A percentile compares a stretch with the other conserved stretches of the same genome.
These are phyloP conservation scores for Smallanthus sonchifolius DNA, from an alignment of 129 eudicot species.

Conservation along the genomic window DNA sequence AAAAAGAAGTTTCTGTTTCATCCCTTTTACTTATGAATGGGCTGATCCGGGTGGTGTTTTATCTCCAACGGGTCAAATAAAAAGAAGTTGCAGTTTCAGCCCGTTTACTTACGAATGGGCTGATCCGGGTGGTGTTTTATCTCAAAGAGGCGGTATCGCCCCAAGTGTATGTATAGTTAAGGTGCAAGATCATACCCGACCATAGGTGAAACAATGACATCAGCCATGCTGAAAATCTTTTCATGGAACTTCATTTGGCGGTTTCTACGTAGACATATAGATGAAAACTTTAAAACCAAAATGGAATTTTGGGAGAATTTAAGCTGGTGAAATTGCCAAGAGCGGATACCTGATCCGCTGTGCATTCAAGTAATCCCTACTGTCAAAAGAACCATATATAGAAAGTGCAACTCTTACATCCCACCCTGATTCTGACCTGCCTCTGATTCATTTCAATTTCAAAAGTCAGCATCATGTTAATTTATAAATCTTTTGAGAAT, in stretches of 20 bases:
- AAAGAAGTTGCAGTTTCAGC: background rate
- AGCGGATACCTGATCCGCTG: constrained; percentile 66
- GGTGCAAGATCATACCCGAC: constrained; percentile 53
- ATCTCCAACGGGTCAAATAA: background rate
- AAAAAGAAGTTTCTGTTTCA: background rate
- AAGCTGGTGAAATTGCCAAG: background rate
- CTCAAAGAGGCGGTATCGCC: background rate
- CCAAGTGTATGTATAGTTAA: background rate
- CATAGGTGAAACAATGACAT: constrained; percentile 92
- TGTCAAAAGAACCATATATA: constrained; percentile 68
- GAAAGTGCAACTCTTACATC: constrained; percentile 87
- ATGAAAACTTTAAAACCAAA: background rate
- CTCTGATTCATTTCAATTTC: constrained; percentile 33
- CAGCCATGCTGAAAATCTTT: constrained; percentile 69
- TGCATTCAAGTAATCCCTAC: constrained; percentile 88
- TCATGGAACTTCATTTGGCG: constrained; percentile 78
- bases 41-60: background rate
- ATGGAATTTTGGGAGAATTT: background rate
- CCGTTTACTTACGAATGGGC: background rate
- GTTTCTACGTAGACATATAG: constrained; percentile 34
- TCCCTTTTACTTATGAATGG: background rate
- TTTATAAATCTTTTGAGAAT: background rate
- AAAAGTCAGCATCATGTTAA: constrained; percentile 17
- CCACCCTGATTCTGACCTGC: constrained; percentile 64
- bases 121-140: background rate